Evolutionary conservation across 805 yeast species (phyloP), one percentile per base, ranked within the genome.

Genomic region (Candida broadrunensis): DNA sequence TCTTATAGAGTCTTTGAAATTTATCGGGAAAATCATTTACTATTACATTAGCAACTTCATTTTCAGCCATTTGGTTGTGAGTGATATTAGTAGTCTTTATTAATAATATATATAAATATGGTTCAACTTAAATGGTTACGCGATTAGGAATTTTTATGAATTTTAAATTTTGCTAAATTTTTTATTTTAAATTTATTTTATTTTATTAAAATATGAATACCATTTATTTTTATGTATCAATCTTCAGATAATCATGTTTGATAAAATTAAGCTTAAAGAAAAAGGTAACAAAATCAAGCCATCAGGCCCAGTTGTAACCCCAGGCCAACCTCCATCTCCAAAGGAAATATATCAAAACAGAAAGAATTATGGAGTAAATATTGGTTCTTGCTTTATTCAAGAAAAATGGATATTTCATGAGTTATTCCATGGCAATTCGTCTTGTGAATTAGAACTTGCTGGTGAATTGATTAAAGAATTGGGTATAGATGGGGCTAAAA

Each of bases 351-450:
- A 72, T 52, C 82, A 75, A 50, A 63, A 73, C 16, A 66, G 93
- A 38, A 65, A 65, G 50, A 86, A 87, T 55, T 81, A 77, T 55
- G 98, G 97, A 5, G 95, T 87, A 24, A 90, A 89, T 60, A 65
- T 90, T 31, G 98, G 98, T 0, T 75, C 89, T 0, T 61, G 84
- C 42, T 90, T 89, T 58, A 82, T 89, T 1, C 70, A 80, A 35
- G 97, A 90, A 56, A 81, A 80, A 51, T 90, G 87, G 81, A 86
- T 88, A 26, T 85, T 65, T 58, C 83, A 77, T 41, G 66, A 73
- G 31, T 61, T 83, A 41, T 85, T 86, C 52, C 70, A 75, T 3
- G 76, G 75, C 19, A 36, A 43, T 31, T 72, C 86, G 2, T 74
- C 64, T 6, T 76, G 78, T 31, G 99, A 91, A 62, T 75, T 83